These are phyloP conservation scores for Psophocarpus tetragonolobus DNA, from an alignment of 306 rosid genomes.

Conservation along the genomic window DNA sequence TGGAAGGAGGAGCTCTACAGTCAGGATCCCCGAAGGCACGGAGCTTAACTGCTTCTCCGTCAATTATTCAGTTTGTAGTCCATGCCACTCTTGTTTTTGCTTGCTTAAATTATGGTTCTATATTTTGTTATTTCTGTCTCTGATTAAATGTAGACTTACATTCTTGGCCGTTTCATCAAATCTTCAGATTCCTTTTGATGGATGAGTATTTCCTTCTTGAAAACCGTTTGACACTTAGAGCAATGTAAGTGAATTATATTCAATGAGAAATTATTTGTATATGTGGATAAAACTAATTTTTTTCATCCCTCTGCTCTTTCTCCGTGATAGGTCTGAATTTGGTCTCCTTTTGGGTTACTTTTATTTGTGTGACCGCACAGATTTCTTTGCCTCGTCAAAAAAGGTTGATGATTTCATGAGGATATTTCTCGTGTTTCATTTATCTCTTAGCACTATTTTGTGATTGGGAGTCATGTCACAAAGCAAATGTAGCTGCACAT, in stretches of 20 bases:
- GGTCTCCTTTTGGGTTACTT: constrained; percentile 74
- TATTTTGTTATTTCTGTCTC: constrained; percentile 4
- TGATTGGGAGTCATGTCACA: background rate
- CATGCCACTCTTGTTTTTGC: background rate
- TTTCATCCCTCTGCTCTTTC: constrained; percentile 3
- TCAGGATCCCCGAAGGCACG: constrained; percentile 65
- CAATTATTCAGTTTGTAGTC: constrained; percentile 61
- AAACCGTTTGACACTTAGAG: constrained; percentile 85
- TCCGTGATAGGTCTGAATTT: constrained; percentile 69
- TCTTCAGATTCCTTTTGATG: constrained; percentile 75
- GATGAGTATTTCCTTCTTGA: constrained; percentile 79
- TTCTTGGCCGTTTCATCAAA: constrained; percentile 2
- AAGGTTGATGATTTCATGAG: constrained; percentile 53
- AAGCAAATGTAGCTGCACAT: constrained; percentile 17
- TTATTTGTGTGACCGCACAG: constrained; percentile 87
- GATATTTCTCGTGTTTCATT: constrained; percentile 14
- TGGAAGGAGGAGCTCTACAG: constrained; percentile 73
- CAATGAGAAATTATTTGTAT: constrained; percentile 3
- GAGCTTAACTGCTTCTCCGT: constrained; percentile 46
- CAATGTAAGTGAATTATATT: constrained; percentile 71
- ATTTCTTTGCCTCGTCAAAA: constrained; percentile 70
- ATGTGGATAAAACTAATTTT: constrained; percentile 24
- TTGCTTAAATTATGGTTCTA: constrained; percentile 20
- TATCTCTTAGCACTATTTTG: constrained; percentile 17
- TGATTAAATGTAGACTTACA: constrained; percentile 19